phyloP scores from a whole-genome alignment of 352 stramenopile genomes.

The Phytopythium helicoides region DNA sequence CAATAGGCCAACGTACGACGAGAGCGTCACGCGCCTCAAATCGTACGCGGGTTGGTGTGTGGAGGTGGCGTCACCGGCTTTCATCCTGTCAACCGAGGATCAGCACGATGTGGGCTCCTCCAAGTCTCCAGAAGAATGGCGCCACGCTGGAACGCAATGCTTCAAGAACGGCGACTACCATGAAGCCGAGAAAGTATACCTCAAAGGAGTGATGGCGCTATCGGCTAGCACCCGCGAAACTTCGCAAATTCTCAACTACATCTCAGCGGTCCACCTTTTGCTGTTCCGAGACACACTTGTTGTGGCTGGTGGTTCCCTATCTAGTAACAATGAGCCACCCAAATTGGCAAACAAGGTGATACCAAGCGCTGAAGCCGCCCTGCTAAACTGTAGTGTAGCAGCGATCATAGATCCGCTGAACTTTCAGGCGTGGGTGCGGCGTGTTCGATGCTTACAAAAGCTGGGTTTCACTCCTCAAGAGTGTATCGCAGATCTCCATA shows the following conservation, averaged over 20 bases:
- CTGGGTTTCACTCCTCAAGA: constrained; percentile 9
- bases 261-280: constrained; percentile 16
- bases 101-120: background rate
- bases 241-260: constrained; percentile 22
- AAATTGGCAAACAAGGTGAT: background rate
- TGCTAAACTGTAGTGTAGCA: constrained; percentile 24
- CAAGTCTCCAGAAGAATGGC: constrained; percentile 10
- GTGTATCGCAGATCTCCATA: constrained; percentile 14
- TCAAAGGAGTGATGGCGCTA: constrained; percentile 7
- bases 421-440: constrained; percentile 22
- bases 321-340: too few relatives aligned
- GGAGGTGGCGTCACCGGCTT: background rate
- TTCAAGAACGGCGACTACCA: constrained; percentile 10
- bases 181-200: constrained; percentile 14
- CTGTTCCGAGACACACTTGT: background rate
- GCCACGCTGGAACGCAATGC: constrained; percentile 7
- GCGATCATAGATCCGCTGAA: constrained; percentile 25
- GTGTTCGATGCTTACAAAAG: constrained; percentile 10
- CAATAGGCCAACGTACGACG: background rate
- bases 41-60: constrained; percentile 16
- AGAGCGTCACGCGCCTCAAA: background rate
- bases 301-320: background rate
- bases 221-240: constrained; percentile 2
- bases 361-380: constrained; percentile 5
- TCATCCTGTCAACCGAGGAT: background rate